Evolutionary conservation across 164 flowering plant genomes (phyloP), one percentile per base, ranked within the genome.

Genomic region (Magnolia sinica): DNA sequence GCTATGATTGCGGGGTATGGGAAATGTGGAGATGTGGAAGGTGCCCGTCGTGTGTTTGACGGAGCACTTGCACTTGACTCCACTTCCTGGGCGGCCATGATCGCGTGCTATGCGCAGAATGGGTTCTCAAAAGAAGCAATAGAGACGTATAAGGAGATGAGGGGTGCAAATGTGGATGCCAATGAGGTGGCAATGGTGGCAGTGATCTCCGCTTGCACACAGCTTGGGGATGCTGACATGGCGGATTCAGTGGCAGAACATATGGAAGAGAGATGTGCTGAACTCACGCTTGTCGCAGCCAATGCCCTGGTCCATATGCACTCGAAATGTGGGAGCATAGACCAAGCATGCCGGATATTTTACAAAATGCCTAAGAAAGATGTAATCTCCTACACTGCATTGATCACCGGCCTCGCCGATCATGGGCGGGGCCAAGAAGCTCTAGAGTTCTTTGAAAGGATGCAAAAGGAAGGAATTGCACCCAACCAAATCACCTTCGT

Each of bases 1-100:
- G 85, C 88, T 23, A 88, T 88, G 88, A 85, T 87, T 52, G 84
- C 91, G 1, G 91, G 91, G 1, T 88, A 84, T 70, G 87, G 86
- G 18, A 88, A 84, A 73, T 72, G 74, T 50, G 87, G 88, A 2
- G 76, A 87, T 61, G 87, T 84, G 29, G 24, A 13, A 16, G 71
- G 64, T 0, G 88, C 89, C 3, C 29, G 55, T 10, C 66, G 64
- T 66, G 76, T 86, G 8, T 88, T 88, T 79, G 86, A 79, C 64
- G 81, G 65, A 51, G 75, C 83, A 22, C 59, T 50, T 0, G 72
- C 11, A 4, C 72, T 20, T 1, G 86, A 86, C 76, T 68, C 74
- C 51, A 52, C 78, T 1, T 76, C 76, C 58, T 85, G 88, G 86
- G 87, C 88, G 2, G 86, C 87, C 4, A 83, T 88, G 89, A 72